Base-by-base conservation (phyloP, 345 rosid genomes). In the Syzygium aromaticum region DNA sequence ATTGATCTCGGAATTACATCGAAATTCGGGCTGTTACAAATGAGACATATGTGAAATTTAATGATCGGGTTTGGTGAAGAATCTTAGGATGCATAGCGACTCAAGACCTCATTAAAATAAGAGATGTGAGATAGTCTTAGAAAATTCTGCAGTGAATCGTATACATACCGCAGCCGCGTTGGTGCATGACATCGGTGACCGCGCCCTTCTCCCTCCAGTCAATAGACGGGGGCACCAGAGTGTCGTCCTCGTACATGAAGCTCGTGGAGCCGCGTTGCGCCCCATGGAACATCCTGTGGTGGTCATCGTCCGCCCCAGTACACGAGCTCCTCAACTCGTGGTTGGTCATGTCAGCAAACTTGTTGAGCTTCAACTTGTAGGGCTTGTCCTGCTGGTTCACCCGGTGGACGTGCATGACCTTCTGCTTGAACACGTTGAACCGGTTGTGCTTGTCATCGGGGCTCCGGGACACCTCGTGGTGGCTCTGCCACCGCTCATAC, bases 401-500 rank as follows among this genome's bases (percentile, higher is more conserved):
- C 87, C 87, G 84, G 78, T 94, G 98, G 52, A 97, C 93, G 73
- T 94, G 96, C 89, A 90, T 87, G 17, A 91, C 94, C 87, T 97
- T 97, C 11, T 92, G 92, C 89, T 91, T 94, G 86, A 97, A 96
- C 89, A 94, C 98, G 61, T 94, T 94, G 88, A 96, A 94, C n/a
- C 96, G 91, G 87, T 86, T 92, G 43, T 89, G 88, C 84, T 96
- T 96, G 89, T 96, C 97, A 16, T 92, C 91, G 19, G 94, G 93
- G 86, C 91, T 92, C 91, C 91, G 90, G 5, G 96, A 90, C 52
- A 94, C 92, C 16, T 94, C 93, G 92, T 97, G 96, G 87, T 97
- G 95, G 88, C 95, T 94, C 89, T 96, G 93, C 98, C 98, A 95
- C 84, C 94, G 89, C 93, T 96, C 97, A 28, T 96, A 97, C 77